phyloP scores from a whole-genome alignment of 257 asterid genomes.

The Solanum virginianum region DNA sequence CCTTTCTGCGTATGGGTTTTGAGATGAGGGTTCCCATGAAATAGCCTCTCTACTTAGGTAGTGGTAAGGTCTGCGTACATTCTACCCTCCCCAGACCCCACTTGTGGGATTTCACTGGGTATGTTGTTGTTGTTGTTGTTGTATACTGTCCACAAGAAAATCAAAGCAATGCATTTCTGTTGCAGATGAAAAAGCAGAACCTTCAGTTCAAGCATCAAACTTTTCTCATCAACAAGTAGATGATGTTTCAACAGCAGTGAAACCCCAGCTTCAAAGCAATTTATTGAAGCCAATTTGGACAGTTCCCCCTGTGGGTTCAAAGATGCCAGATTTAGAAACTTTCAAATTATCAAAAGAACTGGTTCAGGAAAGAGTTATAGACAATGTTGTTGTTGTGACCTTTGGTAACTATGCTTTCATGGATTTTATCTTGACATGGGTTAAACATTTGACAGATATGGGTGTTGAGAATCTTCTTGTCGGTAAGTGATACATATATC shows the following conservation, averaged over 20 bases:
- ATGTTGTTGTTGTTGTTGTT: too few species aligned
- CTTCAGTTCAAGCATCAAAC: slow-evolving; percentile 21
- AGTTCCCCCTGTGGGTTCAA: slow-evolving; percentile 71
- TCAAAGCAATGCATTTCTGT: not conserved
- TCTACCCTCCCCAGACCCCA: too few species aligned
- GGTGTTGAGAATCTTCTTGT: slow-evolving; percentile 80
- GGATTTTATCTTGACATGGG: slow-evolving; percentile 98
- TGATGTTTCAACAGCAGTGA: slow-evolving; percentile 7
- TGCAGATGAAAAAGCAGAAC: slow-evolving; percentile 16
- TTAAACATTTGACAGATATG: slow-evolving; percentile 82
- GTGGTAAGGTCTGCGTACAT: too few species aligned
- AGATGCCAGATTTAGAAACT: slow-evolving; percentile 65
- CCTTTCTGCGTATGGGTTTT: too few species aligned
- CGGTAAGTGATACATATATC: slow-evolving; percentile 40
- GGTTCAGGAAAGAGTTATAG: slow-evolving; percentile 63
- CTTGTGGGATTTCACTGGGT: too few species aligned
- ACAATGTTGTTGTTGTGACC: slow-evolving; percentile 68
- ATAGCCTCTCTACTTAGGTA: too few species aligned
- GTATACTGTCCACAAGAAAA: not conserved
- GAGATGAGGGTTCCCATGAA: too few species aligned
- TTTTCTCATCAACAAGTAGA: slow-evolving; percentile 22
- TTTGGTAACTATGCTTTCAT: slow-evolving; percentile 96
- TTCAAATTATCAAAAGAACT: slow-evolving; percentile 73
- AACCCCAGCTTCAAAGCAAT: slow-evolving; percentile 13
- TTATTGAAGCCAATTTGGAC: slow-evolving; percentile 54